These are phyloP conservation scores for Planoprotostelium fungivorum DNA, from an alignment of 78 protist genomes.

Conservation along the genomic window DNA sequence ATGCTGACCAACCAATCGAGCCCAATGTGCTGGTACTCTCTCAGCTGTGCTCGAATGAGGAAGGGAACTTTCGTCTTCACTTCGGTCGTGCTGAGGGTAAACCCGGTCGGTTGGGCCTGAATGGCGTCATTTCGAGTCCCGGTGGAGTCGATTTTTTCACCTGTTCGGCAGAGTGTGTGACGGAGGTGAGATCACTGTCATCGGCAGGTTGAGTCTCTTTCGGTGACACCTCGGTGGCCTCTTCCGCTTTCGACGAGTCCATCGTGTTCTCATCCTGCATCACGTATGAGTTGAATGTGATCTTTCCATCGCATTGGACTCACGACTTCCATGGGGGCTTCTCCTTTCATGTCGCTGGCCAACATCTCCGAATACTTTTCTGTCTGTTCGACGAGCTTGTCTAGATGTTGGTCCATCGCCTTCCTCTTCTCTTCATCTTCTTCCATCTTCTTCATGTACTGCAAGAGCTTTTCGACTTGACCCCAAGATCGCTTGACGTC, in stretches of 20 bases:
- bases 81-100: slow-evolving; percentile 62
- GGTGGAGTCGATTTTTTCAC: slow-evolving; percentile 13
- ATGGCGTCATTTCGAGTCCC: background rate
- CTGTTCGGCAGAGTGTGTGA: background rate
- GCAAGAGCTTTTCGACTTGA: slow-evolving; percentile 31
- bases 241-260: no score
- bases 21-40: slow-evolving; percentile 92
- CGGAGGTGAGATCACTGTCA: background rate
- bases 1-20: slow-evolving; percentile 87
- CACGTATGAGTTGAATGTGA: background rate
- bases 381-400: slow-evolving; percentile 71
- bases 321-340: no score
- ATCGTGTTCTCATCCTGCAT: no score
- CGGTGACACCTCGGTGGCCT: background rate
- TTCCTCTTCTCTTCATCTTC: background rate
- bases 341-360: slow-evolving; percentile 22
- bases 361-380: slow-evolving; percentile 34
- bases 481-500: slow-evolving; percentile 55
- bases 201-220: background rate
- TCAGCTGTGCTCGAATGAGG: slow-evolving; percentile 52
- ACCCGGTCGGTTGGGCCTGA: slow-evolving; percentile 72
- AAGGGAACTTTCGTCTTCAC: slow-evolving; percentile 74
- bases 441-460: slow-evolving; percentile 24
- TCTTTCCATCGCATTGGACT: slow-evolving; percentile 10
- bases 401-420: slow-evolving; percentile 65